A percentile compares a stretch with the other conserved stretches of the same genome.
phyloP scores from a whole-genome alignment of 202 grass and related monocot species.

The Schoenoplectus tabernaemontani region DNA sequence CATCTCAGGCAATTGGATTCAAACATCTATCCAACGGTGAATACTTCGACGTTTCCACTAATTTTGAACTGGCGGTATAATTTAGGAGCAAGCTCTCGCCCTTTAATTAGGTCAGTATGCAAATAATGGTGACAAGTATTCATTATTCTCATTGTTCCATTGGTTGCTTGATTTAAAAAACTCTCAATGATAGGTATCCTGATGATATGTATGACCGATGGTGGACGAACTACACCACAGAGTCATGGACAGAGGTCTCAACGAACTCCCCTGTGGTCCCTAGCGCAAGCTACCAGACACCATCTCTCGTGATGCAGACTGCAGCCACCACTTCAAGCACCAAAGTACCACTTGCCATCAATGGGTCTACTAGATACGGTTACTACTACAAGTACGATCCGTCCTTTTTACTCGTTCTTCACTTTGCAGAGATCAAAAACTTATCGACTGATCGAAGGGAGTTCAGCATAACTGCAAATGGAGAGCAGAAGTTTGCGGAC shows the following conservation, averaged over 20 bases:
- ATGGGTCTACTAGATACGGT: neutral
- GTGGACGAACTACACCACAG: neutral
- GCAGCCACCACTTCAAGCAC: neutral
- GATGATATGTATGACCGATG: conserved; percentile 13
- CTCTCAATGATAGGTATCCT: conserved; percentile 1
- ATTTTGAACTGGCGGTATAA: neutral
- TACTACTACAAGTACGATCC: neutral
- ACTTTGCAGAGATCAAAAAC: neutral
- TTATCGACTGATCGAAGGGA: neutral
- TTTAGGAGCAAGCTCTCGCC: neutral
- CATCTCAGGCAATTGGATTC: conserved; percentile 5
- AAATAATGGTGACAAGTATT: neutral
- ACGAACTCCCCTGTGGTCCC: neutral
- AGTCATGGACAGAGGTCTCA: neutral
- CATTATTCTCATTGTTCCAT: neutral
- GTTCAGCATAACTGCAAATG: conserved; percentile 8
- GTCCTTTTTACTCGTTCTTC: neutral
- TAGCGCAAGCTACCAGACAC: neutral
- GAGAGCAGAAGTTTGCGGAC: neutral
- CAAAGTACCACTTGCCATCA: neutral
- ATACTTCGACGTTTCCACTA: neutral
- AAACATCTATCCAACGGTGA: neutral
- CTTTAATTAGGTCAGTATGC: neutral
- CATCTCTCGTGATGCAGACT: neutral
- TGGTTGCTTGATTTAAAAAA: neutral